Conservation (phyloP, 2,329 filamentous ascomycete genomes). For the Pseudogymnoascus sp. region DNA sequence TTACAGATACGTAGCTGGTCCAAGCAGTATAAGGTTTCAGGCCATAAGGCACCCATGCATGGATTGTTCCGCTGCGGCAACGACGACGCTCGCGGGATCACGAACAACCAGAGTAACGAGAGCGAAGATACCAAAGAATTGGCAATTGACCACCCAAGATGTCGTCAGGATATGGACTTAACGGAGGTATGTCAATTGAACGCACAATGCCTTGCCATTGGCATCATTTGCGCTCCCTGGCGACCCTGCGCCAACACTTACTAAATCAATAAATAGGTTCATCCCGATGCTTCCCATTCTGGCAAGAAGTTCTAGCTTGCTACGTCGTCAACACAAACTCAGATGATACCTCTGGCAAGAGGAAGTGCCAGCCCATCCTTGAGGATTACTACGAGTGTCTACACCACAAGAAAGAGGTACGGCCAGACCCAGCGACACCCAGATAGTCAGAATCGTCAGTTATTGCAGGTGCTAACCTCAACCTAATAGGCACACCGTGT, state of each 20-base stretch:
- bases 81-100: background rate
- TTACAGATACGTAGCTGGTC: slow-evolving; percentile 10
- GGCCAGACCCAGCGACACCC: slow-evolving; percentile 25
- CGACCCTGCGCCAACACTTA: background rate
- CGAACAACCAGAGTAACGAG: slow-evolving; percentile 5
- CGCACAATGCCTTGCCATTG: slow-evolving; percentile 15
- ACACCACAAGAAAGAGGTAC: slow-evolving; percentile 97
- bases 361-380: slow-evolving; percentile 75
- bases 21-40: slow-evolving; percentile 11
- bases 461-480: background rate
- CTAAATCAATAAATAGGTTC: slow-evolving; percentile 39
- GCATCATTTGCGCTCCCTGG: background rate
- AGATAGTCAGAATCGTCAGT: background rate
- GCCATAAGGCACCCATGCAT: slow-evolving; percentile 19
- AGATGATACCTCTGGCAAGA: slow-evolving; percentile 73
- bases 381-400: slow-evolving; percentile 99
- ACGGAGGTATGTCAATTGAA: slow-evolving; percentile 58
- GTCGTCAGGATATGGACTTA: slow-evolving; percentile 77
- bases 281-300: slow-evolving; percentile 93
- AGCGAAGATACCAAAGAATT: slow-evolving; percentile 7
- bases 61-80: slow-evolving; percentile 8
- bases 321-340: slow-evolving; percentile 88
- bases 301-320: slow-evolving; percentile 98
- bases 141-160: slow-evolving; percentile 40
- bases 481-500: slow-evolving; percentile 60